Conservation (phyloP, 2,329 filamentous ascomycete species). For the Aspergillus flavus region DNA sequence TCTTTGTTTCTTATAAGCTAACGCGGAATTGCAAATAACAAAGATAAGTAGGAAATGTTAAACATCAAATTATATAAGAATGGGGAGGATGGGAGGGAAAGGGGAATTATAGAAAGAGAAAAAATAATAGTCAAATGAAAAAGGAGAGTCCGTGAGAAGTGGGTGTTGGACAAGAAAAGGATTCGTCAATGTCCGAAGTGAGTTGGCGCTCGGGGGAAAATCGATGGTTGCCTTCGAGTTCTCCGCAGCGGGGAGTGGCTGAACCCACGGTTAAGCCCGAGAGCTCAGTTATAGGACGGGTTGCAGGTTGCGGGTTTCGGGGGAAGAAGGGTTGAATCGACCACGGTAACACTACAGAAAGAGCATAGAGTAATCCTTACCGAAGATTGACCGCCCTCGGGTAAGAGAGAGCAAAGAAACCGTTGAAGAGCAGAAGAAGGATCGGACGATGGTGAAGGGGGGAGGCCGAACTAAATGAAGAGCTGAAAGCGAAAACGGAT, state of each 20-base stretch:
- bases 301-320: neutral
- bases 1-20: constrained; percentile 5
- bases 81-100: constrained; percentile 2
- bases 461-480: constrained; percentile 9
- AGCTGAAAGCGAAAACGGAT: constrained; percentile 1
- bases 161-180: constrained; percentile 4
- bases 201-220: constrained; percentile 8
- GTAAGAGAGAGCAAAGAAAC: neutral
- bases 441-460: constrained; percentile 1
- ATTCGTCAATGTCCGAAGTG: constrained; percentile 5
- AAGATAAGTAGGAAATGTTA: neutral
- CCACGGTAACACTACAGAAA: neutral
- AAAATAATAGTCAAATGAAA: neutral
- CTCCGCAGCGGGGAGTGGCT: constrained; percentile 12
- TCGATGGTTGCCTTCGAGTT: constrained; percentile 13
- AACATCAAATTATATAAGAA: neutral
- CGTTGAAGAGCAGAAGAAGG: neutral
- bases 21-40: neutral
- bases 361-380: neutral
- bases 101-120: neutral
- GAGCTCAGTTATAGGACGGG: neutral
- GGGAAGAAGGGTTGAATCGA: neutral
- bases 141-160: constrained; percentile 2
- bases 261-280: neutral
- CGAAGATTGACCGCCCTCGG: neutral